Evolutionary conservation across 768 basidiomycete species (phyloP).

Genomic region (Amanita exitialis): DNA sequence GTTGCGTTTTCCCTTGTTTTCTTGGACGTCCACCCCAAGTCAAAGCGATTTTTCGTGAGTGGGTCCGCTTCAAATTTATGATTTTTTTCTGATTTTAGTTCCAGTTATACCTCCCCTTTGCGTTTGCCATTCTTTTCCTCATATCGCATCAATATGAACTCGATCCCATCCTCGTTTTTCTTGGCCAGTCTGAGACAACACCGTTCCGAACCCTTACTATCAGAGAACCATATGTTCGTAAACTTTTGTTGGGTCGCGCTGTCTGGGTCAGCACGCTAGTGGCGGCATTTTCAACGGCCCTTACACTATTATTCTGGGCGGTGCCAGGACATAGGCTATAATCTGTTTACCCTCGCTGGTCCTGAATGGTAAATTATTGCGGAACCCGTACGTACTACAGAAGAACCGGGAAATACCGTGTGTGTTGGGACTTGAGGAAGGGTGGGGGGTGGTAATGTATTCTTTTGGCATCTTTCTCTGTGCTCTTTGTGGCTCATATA

Average conservation of each 20-base stretch:
- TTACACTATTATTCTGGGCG: constrained; percentile 92
- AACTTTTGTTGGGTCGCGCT: constrained; percentile 80
- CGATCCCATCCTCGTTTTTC: constrained; percentile 89
- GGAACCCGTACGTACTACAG: constrained; percentile 2
- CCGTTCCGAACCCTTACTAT: constrained; percentile 92
- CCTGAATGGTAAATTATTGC: constrained; percentile 8
- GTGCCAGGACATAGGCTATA: constrained; percentile 90
- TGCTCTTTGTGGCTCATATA: constrained; percentile 6
- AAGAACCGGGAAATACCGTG: neutral
- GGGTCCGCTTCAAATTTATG: neutral
- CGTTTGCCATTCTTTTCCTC: constrained; percentile 81
- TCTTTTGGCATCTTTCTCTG: constrained; percentile 4
- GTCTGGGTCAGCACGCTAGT: constrained; percentile 86
- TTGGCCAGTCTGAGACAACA: constrained; percentile 91
- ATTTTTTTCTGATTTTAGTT: neutral
- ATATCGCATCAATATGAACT: constrained; percentile 96
- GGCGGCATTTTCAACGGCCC: constrained; percentile 59
- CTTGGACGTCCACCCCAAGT: constrained; percentile 86
- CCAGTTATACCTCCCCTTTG: constrained; percentile 92
- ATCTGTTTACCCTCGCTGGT: constrained; percentile 1
- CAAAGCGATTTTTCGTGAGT: constrained; percentile 91
- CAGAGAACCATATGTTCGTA: constrained; percentile 89
- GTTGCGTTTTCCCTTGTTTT: constrained; percentile 88
- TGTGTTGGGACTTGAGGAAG: neutral
- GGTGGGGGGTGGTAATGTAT: constrained; percentile 6